A percentile compares a stretch with the other conserved stretches of the same genome.
These are phyloP conservation scores for Cutaneotrichosporon mucoides DNA, from an alignment of 1,284 basidiomycete genomes.

Conservation along the genomic window DNA sequence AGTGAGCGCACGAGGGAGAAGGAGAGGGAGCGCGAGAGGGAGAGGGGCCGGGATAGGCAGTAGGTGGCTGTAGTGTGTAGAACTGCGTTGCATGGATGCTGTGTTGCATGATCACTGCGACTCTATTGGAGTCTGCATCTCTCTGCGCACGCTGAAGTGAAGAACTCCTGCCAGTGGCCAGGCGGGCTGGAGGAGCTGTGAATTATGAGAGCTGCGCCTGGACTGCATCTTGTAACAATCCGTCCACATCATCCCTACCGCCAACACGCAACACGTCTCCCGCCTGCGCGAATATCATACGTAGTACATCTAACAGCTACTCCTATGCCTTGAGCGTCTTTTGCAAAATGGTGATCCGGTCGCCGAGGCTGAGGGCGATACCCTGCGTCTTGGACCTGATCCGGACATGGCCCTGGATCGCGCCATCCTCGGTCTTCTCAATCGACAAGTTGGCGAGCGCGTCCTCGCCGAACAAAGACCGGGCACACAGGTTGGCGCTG, in stretches of 20 bases:
- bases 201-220: too few relatives aligned
- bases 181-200: too few relatives aligned
- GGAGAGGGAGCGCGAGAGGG: not conserved
- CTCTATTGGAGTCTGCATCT: too few relatives aligned
- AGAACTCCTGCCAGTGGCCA: too few relatives aligned
- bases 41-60: not conserved
- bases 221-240: too few relatives aligned
- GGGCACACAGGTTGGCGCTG: constrained; percentile 88
- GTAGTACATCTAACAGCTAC: constrained; percentile 8
- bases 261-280: too few relatives aligned
- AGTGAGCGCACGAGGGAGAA: constrained; percentile 5
- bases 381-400: constrained; percentile 95
- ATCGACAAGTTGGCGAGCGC: constrained; percentile 94
- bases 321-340: constrained; percentile 24
- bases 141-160: too few relatives aligned
- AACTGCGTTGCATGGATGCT: too few relatives aligned
- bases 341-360: constrained; percentile 60
- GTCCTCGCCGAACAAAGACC: constrained; percentile 92
- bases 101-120: too few relatives aligned
- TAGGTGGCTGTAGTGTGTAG: too few relatives aligned
- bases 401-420: constrained; percentile 82
- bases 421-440: constrained; percentile 78
- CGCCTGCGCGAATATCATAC: not conserved
- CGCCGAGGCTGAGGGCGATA: constrained; percentile 88
- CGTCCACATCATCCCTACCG: too few relatives aligned